phyloP scores from a whole-genome alignment of 805 yeast genomes.

The Wickerhamiella hasegawae region DNA sequence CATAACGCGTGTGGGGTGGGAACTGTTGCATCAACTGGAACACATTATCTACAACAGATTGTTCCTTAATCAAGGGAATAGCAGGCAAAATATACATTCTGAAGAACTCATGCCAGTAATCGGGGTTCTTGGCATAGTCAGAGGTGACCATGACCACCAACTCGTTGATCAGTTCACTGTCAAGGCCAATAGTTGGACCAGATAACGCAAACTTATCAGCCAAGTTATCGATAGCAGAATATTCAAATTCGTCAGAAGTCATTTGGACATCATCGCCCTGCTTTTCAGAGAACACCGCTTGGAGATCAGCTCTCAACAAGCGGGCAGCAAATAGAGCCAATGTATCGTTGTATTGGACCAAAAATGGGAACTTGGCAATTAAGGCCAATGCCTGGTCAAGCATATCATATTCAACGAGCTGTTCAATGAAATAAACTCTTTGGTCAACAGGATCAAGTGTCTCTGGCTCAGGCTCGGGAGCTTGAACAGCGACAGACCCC shows the following conservation, averaged over 20 bases:
- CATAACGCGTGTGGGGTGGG: slow-evolving; percentile 1
- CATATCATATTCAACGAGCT: too few species aligned
- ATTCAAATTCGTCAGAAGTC: neutral
- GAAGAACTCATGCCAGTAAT: neutral
- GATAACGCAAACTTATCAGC: neutral
- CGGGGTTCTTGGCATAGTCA: neutral
- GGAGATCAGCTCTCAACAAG: too few species aligned
- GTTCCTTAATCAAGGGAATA: slow-evolving; percentile 1
- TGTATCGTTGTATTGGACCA: too few species aligned
- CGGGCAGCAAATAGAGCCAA: too few species aligned
- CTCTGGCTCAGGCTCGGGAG: too few species aligned
- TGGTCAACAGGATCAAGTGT: too few species aligned
- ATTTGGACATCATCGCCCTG: neutral
- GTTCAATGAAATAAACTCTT: too few species aligned
- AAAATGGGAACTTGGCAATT: too few species aligned
- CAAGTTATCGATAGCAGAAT: neutral
- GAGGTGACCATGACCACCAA: neutral
- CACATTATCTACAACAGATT: too few species aligned
- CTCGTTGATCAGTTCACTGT: neutral
- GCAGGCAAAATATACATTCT: slow-evolving; percentile 3
- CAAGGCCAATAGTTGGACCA: slow-evolving; percentile 1
- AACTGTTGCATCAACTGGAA: slow-evolving; percentile 1
- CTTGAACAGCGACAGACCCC: too few species aligned
- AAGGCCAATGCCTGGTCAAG: too few species aligned
- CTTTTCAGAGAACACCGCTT: too few species aligned